A percentile compares a stretch with the other conserved stretches of the same genome.
These are phyloP conservation scores for Phialophora tarda DNA, from an alignment of 2,329 filamentous ascomycete genomes.

Conservation along the genomic window DNA sequence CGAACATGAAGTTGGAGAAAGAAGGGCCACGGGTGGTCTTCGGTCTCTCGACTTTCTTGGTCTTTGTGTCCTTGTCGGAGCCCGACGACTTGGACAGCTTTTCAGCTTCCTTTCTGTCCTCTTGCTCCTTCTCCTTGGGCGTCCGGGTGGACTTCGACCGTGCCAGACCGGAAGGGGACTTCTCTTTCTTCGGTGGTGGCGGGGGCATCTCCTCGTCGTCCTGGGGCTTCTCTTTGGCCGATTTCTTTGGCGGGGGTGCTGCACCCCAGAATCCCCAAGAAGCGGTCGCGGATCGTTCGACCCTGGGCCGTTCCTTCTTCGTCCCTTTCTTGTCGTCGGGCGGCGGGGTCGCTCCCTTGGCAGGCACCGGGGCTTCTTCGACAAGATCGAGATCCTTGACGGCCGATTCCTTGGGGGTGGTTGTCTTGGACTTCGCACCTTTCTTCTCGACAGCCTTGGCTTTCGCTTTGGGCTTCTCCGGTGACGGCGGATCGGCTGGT, in stretches of 20 bases:
- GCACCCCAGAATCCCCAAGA: constrained; percentile 80
- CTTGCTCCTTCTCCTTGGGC: constrained; percentile 58
- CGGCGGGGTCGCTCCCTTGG: constrained; percentile 56
- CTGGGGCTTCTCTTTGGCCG: constrained; percentile 56
- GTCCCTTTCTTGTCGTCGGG: constrained; percentile 63
- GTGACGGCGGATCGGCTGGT: constrained; percentile 19
- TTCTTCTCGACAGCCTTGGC: constrained; percentile 33
- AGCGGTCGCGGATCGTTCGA: constrained; percentile 70
- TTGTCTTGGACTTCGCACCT: constrained; percentile 42
- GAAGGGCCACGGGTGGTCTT: constrained; percentile 65
- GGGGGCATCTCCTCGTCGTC: constrained; percentile 44
- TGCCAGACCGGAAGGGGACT: constrained; percentile 51
- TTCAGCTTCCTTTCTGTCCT: constrained; percentile 61
- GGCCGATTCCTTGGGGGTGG: constrained; percentile 33
- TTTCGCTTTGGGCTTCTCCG: constrained; percentile 35
- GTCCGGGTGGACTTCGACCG: constrained; percentile 64
- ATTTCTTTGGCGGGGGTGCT: constrained; percentile 54
- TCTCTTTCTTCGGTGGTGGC: constrained; percentile 47
- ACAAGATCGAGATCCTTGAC: constrained; percentile 42
- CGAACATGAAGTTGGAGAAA: constrained; percentile 68
- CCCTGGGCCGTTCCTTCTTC: constrained; percentile 77
- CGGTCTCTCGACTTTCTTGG: constrained; percentile 56
- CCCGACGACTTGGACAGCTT: constrained; percentile 72
- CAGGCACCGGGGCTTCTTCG: constrained; percentile 42
- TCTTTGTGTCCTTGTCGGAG: constrained; percentile 71